phyloP scores from a whole-genome alignment of 352 stramenopile species.

The Phytopythium montanum region DNA sequence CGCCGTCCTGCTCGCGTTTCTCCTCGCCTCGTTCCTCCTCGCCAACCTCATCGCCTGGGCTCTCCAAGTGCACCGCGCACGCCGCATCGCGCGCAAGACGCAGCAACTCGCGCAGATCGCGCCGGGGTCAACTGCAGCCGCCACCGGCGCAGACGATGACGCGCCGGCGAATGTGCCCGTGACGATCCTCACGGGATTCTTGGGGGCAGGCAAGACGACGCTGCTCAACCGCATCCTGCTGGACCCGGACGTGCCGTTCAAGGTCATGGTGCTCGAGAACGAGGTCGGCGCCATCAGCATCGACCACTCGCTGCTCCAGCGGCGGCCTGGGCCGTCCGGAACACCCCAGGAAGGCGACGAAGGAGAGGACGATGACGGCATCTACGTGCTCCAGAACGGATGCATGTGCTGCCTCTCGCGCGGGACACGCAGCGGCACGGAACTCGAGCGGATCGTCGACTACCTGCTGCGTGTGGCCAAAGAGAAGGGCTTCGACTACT shows the following conservation, averaged over 20 bases:
- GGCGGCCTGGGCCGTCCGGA: background rate
- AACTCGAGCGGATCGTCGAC: conserved; percentile 92
- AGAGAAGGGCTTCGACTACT: conserved; percentile 92
- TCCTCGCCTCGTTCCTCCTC: conserved; percentile 47
- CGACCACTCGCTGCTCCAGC: conserved; percentile 52
- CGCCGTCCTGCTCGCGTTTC: conserved; percentile 27
- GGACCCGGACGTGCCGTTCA: conserved; percentile 82
- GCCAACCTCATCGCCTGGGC: conserved; percentile 66
- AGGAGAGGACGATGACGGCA: conserved; percentile 58
- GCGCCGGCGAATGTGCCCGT: conserved; percentile 50
- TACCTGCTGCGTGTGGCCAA: conserved; percentile 62
- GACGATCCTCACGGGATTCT: conserved; percentile 94
- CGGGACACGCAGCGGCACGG: conserved; percentile 85
- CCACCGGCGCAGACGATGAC: background rate
- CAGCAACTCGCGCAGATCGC: conserved; percentile 21
- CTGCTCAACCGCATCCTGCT: conserved; percentile 95
- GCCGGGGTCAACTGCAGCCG: conserved; percentile 3
- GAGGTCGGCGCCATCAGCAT: conserved; percentile 67
- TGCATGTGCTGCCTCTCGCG: conserved; percentile 97
- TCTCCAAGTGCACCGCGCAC: conserved; percentile 55
- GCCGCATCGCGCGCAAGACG: conserved; percentile 62
- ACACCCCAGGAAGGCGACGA: too few relatives aligned
- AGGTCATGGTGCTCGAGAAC: conserved; percentile 95
- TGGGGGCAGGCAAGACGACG: conserved; percentile 96
- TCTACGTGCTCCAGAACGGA: conserved; percentile 97